Base-by-base conservation (phyloP, 2,329 filamentous ascomycete genomes). In the Calonectria multiphialidica region DNA sequence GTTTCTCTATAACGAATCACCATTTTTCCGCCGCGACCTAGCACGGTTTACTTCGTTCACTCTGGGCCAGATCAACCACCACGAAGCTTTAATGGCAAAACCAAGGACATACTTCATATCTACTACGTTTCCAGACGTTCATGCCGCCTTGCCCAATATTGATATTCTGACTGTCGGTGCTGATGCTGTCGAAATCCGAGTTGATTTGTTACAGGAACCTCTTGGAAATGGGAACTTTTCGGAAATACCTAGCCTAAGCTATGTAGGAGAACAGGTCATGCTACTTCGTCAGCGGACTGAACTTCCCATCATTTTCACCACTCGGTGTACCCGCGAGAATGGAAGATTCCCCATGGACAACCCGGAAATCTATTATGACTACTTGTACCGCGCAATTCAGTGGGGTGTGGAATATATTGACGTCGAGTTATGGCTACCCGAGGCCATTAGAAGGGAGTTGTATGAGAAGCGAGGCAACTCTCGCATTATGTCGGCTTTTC, bases 391-490 rank as follows among this genome's bases (percentile, higher is more conserved):
- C 42, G 95, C 95, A 4, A 94, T 97, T 66, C 93, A 97, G 80
- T 97, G 94, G 94, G 95, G 95, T 1, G 93, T 95, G 71, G 95
- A 97, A 82, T 98, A 97, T 81, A 93, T 97, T 74, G 95, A 98
- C 79, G 94, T 97, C 65, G 95, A 97, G 85, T 85, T 97, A 45
- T 97, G 95, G 94, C 88, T 97, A 44, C 95, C 95, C 1, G 94
- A 96, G 81, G 86, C 90, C 8, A 94, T 97, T 68, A 88, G 95
- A 74, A 88, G 88, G 74, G 88, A 87, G 72, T 84, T 97, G 12
- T 93, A 91, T 66, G 90, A 93, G 76, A 88, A 90, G 66, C 93
- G 93, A 76, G 94, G 94, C 2, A 94, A 92, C 83, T 96, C 93
- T 79, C 93, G 93, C 75, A 95, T 98, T 83, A 95, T 97, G 86